Conservation (phyloP, 1,139 yeast species). For the Yamadazyma sp. region DNA sequence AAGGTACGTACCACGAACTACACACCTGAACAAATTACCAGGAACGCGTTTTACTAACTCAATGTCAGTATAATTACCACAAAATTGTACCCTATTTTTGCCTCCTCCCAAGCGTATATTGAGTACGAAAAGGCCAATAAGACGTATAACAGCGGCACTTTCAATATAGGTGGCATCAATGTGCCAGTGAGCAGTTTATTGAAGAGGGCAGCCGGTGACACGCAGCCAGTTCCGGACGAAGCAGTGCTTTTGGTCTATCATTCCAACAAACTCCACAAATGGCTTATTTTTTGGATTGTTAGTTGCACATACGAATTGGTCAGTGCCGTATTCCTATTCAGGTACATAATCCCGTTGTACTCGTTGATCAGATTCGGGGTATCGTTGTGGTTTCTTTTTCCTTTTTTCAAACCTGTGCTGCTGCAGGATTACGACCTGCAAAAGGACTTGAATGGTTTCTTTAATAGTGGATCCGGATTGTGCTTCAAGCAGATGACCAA, state of each 20-base stretch:
- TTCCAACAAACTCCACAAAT: slow-evolving; percentile 43
- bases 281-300: slow-evolving; percentile 62
- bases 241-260: slow-evolving; percentile 19
- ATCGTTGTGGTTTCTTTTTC: slow-evolving; percentile 55
- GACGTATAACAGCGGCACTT: slow-evolving; percentile 24
- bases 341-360: slow-evolving; percentile 49
- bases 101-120: slow-evolving; percentile 53
- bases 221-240: slow-evolving; percentile 10
- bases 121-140: slow-evolving; percentile 30
- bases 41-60: slow-evolving; percentile 7
- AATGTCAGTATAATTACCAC: slow-evolving; percentile 27
- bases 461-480: slow-evolving; percentile 38
- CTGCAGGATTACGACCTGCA: slow-evolving; percentile 8
- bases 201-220: slow-evolving; percentile 22
- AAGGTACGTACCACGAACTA: slow-evolving; percentile 7
- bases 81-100: slow-evolving; percentile 51
- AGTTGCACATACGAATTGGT: slow-evolving; percentile 33
- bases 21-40: no score
- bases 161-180: slow-evolving; percentile 36
- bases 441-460: slow-evolving; percentile 27
- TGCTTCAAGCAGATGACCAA: slow-evolving; percentile 24
- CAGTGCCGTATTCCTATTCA: slow-evolving; percentile 33
- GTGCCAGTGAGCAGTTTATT: slow-evolving; percentile 31
- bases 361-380: slow-evolving; percentile 39
- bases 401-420: slow-evolving; percentile 26